Conservation (phyloP, 768 basidiomycete genomes). For the Leccinum fibrillosum region DNA sequence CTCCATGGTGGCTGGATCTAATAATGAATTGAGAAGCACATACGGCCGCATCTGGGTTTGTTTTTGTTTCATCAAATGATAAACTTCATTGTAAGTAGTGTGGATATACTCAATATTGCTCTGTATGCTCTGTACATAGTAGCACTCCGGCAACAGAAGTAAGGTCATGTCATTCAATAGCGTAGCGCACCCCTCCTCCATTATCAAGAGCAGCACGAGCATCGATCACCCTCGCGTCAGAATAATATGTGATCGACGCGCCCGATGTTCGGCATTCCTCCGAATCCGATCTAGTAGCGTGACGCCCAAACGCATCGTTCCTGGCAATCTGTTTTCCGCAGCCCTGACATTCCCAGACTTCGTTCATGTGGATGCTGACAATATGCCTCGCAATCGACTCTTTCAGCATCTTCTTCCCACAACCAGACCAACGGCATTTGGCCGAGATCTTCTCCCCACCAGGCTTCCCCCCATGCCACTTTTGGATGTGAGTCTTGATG, state of each 20-base stretch:
- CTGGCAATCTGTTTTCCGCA: slow-evolving; percentile 13
- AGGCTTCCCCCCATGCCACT: slow-evolving; percentile 6
- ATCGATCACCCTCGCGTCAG: slow-evolving; percentile 1
- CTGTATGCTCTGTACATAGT: too few species aligned
- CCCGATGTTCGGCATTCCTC: slow-evolving; percentile 7
- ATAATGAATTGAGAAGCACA: not conserved
- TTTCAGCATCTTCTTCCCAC: slow-evolving; percentile 19
- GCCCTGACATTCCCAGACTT: slow-evolving; percentile 12
- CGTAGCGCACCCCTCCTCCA: not conserved
- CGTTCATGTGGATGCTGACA: slow-evolving; percentile 10
- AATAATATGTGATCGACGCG: slow-evolving; percentile 9
- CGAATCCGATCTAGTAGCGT: not conserved
- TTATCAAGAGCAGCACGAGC: slow-evolving; percentile 5
- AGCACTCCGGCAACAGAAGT: too few species aligned
- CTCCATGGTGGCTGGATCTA: not conserved
- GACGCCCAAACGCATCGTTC: slow-evolving; percentile 9
- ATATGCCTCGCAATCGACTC: slow-evolving; percentile 23
- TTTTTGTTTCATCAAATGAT: not conserved
- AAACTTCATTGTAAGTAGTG: not conserved
- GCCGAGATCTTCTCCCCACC: slow-evolving; percentile 7
- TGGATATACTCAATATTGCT: not conserved
- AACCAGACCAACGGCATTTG: slow-evolving; percentile 14
- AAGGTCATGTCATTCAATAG: not conserved
- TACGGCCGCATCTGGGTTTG: not conserved
- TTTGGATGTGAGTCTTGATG: slow-evolving; percentile 5